Percentiles rank a stretch among this genome's conserved stretches.
These are phyloP conservation scores for Blastocystis sp. DNA, from an alignment of 352 stramenopile genomes.

Conservation along the genomic window DNA sequence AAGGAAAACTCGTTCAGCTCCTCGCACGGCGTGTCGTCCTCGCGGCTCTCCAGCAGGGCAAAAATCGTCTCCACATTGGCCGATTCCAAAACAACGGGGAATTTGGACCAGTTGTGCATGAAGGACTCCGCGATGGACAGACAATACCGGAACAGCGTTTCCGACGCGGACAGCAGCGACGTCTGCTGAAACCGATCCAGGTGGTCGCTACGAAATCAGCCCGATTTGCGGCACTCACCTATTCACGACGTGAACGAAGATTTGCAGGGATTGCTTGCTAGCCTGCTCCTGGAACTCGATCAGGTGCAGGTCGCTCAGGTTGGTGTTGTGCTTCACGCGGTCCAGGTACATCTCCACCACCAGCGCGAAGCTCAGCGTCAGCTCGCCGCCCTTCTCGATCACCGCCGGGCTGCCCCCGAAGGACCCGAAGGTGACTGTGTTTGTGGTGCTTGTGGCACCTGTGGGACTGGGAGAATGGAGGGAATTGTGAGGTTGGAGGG, in stretches of 20 bases:
- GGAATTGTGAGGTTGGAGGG: no score
- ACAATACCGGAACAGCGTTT: conserved; percentile 33
- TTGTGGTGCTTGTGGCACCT: no score
- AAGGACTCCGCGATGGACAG: conserved; percentile 29
- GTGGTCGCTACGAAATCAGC: conserved; percentile 4
- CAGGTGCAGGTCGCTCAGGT: conserved; percentile 27
- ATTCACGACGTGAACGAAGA: conserved; percentile 35
- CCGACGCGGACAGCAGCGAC: conserved; percentile 21
- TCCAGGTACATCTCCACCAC: conserved; percentile 64
- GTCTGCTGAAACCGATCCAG: conserved; percentile 25
- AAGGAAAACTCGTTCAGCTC: neutral
- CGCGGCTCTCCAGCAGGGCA: neutral
- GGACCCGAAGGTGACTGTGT: neutral
- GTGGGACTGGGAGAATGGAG: no score
- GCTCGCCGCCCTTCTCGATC: neutral
- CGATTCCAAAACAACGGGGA: neutral
- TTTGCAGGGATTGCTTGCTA: neutral
- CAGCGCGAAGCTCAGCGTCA: neutral
- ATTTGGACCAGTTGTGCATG: conserved; percentile 36
- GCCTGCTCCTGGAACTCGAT: neutral
- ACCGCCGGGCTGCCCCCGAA: neutral
- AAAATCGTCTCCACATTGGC: neutral
- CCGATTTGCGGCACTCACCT: neutral
- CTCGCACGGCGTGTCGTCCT: neutral
- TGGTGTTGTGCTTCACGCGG: conserved; percentile 1